These are phyloP conservation scores for Quercus mongolica DNA, from an alignment of 306 rosid species.

Conservation along the genomic window DNA sequence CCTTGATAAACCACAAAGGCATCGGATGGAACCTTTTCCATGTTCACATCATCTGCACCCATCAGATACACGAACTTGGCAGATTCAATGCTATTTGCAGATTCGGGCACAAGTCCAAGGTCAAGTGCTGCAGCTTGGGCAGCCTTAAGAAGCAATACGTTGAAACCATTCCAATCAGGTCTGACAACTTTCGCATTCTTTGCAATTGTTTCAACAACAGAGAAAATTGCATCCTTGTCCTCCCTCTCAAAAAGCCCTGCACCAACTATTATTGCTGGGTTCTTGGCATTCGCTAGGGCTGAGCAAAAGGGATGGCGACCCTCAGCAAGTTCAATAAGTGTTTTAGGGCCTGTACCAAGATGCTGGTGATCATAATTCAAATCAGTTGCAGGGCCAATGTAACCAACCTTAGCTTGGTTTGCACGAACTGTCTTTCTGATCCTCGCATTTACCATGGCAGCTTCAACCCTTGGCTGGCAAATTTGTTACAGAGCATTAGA, in stretches of 20 bases:
- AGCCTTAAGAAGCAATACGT: conserved; percentile 88
- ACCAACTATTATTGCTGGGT: conserved; percentile 84
- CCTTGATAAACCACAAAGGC: conserved; percentile 99
- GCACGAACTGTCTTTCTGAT: conserved; percentile 78
- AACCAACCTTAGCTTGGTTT: conserved; percentile 82
- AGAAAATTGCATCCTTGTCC: conserved; percentile 82
- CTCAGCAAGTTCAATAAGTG: conserved; percentile 82
- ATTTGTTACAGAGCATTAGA: conserved; percentile 25
- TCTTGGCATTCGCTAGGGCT: conserved; percentile 64
- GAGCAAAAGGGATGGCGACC: conserved; percentile 74
- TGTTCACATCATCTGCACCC: conserved; percentile 91
- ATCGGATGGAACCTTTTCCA: conserved; percentile 68
- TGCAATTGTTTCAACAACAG: conserved; percentile 64
- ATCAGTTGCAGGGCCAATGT: conserved; percentile 79
- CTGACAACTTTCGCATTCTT: conserved; percentile 58
- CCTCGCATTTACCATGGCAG: conserved; percentile 98
- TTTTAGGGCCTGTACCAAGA: conserved; percentile 83
- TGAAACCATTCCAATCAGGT: conserved; percentile 93
- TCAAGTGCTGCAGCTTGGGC: conserved; percentile 99
- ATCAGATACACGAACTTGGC: conserved; percentile 90
- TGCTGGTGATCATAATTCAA: conserved; percentile 78
- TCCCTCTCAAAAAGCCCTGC: conserved; percentile 83
- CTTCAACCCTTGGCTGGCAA: conserved; percentile 95
- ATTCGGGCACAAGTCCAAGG: conserved; percentile 95
- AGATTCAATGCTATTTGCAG: conserved; percentile 65